Base-by-base conservation (phyloP, 768 basidiomycete genomes). In the Mycena latifolia region DNA sequence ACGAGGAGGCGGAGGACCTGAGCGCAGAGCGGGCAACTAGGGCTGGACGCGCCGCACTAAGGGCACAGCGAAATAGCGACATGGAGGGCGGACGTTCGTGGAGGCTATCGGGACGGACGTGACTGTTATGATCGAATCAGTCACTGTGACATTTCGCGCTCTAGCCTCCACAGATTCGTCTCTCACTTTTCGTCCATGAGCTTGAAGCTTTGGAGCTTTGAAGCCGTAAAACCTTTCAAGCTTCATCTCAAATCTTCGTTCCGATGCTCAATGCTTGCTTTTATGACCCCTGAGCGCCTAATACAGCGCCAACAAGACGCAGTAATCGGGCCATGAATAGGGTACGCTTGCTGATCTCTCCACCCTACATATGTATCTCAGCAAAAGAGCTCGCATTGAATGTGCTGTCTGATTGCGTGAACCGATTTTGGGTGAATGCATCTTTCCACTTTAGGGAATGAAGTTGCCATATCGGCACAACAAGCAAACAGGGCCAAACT, bases 31-130 rank as follows among this genome's bases (percentile, higher is more conserved):
- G 83, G 59, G 76, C 79, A 48, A 77, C 80, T 57, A 80, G 66
- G 57, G 74, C 76, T 65, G 82, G 82, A 57, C 84, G 84, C 63
- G 80, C 80, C 74, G 80, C 82, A 24, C 55, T 55, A 43, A 66
- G 14, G 15, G 65, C 69, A 53, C 45, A 54, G 50, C 64, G 69
- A 15, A 66, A 46, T 28, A 66, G 9, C 39, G 64, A 61, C 64
- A 66, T 69, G 37, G 8, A 15, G 37, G 37, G 11, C 37, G 17
- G 37, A 39, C 5, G 37, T 39, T 39, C 50, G 52, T 27, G 54
- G 8, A 52, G 31, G 35, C 28, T 59, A 55, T 55, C 53, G 54
- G 29, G 33, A 17, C 37, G 6, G n/a, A n/a, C 22, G 61, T 59
- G 51, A 60, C 51, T 10, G 9, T 35, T 35, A n/a, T n/a, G 35